Evolutionary conservation across 2,329 filamentous ascomycete species (phyloP).

Genomic region (Scedosporium boydii): DNA sequence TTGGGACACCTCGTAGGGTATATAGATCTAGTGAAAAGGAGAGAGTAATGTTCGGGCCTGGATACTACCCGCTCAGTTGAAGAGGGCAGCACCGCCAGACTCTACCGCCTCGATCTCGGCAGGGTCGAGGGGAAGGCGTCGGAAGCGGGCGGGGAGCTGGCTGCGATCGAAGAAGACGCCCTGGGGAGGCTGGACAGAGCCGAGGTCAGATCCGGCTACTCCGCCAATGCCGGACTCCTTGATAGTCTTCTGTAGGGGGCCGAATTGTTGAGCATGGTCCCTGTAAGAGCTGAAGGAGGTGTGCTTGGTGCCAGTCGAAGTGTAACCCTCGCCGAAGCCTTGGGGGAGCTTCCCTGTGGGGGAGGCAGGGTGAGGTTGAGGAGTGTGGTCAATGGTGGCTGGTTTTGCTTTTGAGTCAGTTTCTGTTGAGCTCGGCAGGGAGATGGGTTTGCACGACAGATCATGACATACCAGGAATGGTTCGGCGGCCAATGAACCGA

Average conservation of each 20-base stretch:
- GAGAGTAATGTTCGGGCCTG: not conserved
- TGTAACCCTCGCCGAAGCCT: slow-evolving; percentile 28
- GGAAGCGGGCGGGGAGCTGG: slow-evolving; percentile 79
- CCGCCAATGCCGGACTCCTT: slow-evolving; percentile 41
- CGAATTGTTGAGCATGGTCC: slow-evolving; percentile 68
- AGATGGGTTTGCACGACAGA: not conserved
- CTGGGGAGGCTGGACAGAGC: slow-evolving; percentile 57
- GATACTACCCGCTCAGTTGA: slow-evolving; percentile 26
- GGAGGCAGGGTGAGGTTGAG: slow-evolving; percentile 63
- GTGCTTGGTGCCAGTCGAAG: slow-evolving; percentile 31
- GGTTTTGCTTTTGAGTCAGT: slow-evolving; percentile 26
- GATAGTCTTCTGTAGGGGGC: slow-evolving; percentile 56
- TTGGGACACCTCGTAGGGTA: not conserved
- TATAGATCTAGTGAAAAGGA: not conserved
- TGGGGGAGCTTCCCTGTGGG: slow-evolving; percentile 54
- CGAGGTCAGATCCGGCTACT: slow-evolving; percentile 58
- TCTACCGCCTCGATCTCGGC: slow-evolving; percentile 94
- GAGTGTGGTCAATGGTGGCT: slow-evolving; percentile 65
- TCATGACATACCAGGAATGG: slow-evolving; percentile 42
- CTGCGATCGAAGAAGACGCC: slow-evolving; percentile 83
- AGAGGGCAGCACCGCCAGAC: slow-evolving; percentile 68
- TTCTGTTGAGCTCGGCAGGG: slow-evolving; percentile 13
- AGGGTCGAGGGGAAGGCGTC: slow-evolving; percentile 59
- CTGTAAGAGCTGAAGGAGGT: slow-evolving; percentile 67
- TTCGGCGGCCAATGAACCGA: slow-evolving; percentile 51